Conservation (phyloP, 768 basidiomycete species). For the Russula griseocarnosa region DNA sequence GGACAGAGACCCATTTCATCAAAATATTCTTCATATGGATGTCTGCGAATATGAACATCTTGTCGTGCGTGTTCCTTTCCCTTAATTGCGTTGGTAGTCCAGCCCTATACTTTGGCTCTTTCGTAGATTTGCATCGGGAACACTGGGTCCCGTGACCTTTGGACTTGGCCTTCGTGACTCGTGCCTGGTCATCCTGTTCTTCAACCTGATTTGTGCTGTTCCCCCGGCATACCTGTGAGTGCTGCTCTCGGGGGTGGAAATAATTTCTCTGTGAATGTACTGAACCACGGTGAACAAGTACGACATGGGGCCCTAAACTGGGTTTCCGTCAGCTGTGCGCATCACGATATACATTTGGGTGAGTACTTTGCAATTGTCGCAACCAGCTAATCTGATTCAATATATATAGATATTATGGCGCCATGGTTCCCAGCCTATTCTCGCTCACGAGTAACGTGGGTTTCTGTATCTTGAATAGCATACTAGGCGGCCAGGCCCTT, state of each 20-base stretch:
- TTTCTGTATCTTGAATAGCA: conserved; percentile 55
- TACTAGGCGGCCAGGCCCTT: conserved; percentile 60
- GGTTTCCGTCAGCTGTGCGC: conserved; percentile 82
- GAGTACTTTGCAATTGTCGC: conserved; percentile 27
- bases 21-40: conserved; percentile 44
- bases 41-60: conserved; percentile 40
- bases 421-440: conserved; percentile 44
- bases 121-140: conserved; percentile 45
- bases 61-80: conserved; percentile 34
- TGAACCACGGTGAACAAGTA: conserved; percentile 32
- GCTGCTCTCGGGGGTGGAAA: background rate
- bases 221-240: conserved; percentile 45
- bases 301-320: conserved; percentile 74
- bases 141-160: conserved; percentile 44
- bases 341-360: conserved; percentile 59
- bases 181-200: conserved; percentile 44
- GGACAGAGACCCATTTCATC: conserved; percentile 40
- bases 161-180: conserved; percentile 45
- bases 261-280: background rate
- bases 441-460: conserved; percentile 52
- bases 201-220: conserved; percentile 43
- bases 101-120: background rate
- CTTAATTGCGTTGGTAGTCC: background rate
- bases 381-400: background rate
- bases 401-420: conserved; percentile 51